Conservation (phyloP, 306 rosid species). For the Fragaria iinumae region DNA sequence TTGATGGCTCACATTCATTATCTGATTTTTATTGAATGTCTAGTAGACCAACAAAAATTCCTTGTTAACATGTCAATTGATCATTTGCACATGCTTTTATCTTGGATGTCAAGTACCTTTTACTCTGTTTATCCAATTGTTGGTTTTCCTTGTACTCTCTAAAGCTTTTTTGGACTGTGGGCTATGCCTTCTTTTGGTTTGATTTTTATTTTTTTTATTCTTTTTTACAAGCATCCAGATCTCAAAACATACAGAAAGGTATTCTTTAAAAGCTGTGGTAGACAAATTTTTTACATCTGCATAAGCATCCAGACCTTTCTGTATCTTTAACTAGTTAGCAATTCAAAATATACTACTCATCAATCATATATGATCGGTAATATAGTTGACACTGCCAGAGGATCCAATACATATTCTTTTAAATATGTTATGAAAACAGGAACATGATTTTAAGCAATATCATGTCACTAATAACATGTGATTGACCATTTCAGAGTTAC, state of each 20-base stretch:
- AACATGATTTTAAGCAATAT: not conserved
- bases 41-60: not conserved
- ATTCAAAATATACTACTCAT: too few species aligned
- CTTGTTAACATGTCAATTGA: not conserved
- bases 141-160: not conserved
- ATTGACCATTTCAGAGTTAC: conserved; percentile 72
- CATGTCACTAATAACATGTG: conserved; percentile 13
- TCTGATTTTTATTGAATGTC: conserved; percentile 20
- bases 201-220: not conserved
- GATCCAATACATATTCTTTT: not conserved
- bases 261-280: too few species aligned
- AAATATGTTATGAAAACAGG: not conserved
- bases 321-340: too few species aligned
- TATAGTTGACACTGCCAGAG: not conserved
- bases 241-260: too few species aligned
- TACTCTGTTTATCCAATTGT: not conserved
- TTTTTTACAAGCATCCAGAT: too few species aligned
- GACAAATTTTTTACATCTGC: too few species aligned
- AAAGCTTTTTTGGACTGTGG: not conserved
- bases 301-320: too few species aligned
- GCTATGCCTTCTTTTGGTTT: not conserved
- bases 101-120: not conserved
- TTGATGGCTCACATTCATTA: conserved; percentile 4
- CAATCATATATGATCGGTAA: too few species aligned
- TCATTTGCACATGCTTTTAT: not conserved